Evolutionary conservation across 805 yeast genomes (phyloP).

Genomic region (Metschnikowia orientalis): DNA sequence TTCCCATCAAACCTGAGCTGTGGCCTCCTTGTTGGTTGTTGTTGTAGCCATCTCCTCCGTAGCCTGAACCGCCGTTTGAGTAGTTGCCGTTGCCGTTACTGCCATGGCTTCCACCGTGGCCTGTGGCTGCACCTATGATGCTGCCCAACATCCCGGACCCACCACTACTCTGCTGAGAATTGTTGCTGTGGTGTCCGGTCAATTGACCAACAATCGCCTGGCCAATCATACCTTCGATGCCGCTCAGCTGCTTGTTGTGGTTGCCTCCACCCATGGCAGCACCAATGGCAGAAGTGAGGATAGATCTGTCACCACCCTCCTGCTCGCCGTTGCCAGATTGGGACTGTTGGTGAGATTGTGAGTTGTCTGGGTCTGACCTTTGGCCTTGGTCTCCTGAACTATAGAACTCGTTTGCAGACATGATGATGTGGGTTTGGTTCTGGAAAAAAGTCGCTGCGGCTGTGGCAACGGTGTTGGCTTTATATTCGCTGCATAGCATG

Average conservation of each 20-base stretch:
- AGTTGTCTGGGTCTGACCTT: constrained; percentile 6
- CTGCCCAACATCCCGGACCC: constrained; percentile 13
- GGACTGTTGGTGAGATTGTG: constrained; percentile 2
- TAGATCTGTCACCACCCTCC: constrained; percentile 22
- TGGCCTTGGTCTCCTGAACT: constrained; percentile 34
- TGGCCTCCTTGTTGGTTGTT: constrained; percentile 3
- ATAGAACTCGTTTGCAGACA: constrained; percentile 59
- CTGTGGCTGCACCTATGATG: constrained; percentile 13
- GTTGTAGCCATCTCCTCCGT: neutral
- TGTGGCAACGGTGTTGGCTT: too few relatives aligned
- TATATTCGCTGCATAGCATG: too few relatives aligned
- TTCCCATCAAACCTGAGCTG: constrained; percentile 2
- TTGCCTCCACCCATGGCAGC: constrained; percentile 33
- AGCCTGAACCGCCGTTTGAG: neutral
- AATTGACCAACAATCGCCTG: constrained; percentile 13
- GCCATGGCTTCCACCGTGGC: constrained; percentile 9
- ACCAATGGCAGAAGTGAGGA: constrained; percentile 24
- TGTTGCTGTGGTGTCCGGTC: constrained; percentile 22
- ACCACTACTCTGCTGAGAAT: constrained; percentile 9
- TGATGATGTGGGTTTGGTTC: constrained; percentile 15
- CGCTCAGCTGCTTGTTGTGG: constrained; percentile 15
- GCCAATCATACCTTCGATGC: constrained; percentile 17
- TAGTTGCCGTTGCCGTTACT: constrained; percentile 5
- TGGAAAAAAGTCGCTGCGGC: neutral
- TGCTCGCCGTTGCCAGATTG: constrained; percentile 15